Evolutionary conservation across 2,329 filamentous ascomycete species (phyloP), one percentile per base, ranked within the genome.

Genomic region (Dissoconium aciculare): DNA sequence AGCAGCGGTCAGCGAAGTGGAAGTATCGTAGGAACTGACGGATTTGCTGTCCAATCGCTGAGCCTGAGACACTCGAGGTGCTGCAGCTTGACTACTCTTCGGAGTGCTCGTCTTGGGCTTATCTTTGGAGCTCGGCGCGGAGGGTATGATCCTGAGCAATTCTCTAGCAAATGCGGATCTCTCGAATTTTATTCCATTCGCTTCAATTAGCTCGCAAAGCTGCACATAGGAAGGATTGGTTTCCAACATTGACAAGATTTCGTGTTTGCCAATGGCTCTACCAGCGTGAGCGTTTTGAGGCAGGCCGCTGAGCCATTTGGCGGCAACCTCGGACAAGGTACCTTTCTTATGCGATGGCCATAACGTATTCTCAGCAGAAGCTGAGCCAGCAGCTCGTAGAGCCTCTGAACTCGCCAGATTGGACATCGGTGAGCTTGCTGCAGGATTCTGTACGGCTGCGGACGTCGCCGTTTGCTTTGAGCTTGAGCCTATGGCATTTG

Each of bases 211-310:
- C 36, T 66, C 59, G 41, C 69, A 74, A 3, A 73, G 49, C 30
- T 66, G 57, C 35, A 63, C 59, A 38, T 72, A 73, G 2, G 59
- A 66, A 2, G 67, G 67, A 39, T 71, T 70, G 5, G 51, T 45
- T 29, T 69, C 55, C 5, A 74, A 53, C 21, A 71, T 55, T 2
- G 44, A 46, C 13, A 61, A 45, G 6, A 73, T 52, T 12, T 59
- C 50, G 6, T 56, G 47, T 5, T 54, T 34, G 6, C 51, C 47
- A 5, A 66, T 45, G 5, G 43, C 41, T 24, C 56, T 60, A 3
- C 43, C 44, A 12, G 31, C 34, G 38, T 66, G 67, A 12, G 50
- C 53, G 38, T 71, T 71, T 13, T 52, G 53, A 2, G 55, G 50
- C 14, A 53, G 43, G 9, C 40, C 41, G 25, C 56, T 57, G 5